Evolutionary conservation across 371 early-diverging fungal species (phyloP).

Genomic region (Mucor velutinosus): DNA sequence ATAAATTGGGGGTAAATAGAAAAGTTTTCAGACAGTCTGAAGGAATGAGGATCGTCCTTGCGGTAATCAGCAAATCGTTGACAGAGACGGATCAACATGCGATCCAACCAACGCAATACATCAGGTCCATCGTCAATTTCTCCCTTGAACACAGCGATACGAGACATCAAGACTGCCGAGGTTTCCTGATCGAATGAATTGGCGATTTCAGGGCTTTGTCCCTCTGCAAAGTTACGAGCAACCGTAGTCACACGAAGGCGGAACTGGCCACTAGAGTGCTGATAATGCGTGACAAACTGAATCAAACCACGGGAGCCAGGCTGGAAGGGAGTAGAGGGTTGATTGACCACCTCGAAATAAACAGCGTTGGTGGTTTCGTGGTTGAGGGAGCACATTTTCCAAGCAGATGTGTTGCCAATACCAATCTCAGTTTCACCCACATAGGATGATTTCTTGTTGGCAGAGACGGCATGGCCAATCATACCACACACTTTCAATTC

Average conservation of each 20-base stretch:
- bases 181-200: slow-evolving; percentile 99
- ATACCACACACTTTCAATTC: slow-evolving; percentile 96
- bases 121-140: slow-evolving; percentile 98
- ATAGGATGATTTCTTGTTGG: slow-evolving; percentile 85
- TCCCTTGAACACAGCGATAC: slow-evolving; percentile 97
- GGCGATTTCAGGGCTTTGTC: slow-evolving; percentile 86
- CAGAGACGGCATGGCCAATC: slow-evolving; percentile 93
- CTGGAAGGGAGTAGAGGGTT: slow-evolving; percentile 79
- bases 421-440: slow-evolving; percentile 99
- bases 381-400: slow-evolving; percentile 92
- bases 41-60: slow-evolving; percentile 94
- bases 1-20: slow-evolving; percentile 99
- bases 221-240: slow-evolving; percentile 92
- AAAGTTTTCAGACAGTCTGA: slow-evolving; percentile 94
- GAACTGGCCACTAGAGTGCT: slow-evolving; percentile 91
- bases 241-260: slow-evolving; percentile 95
- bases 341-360: slow-evolving; percentile 96
- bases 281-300: slow-evolving; percentile 95
- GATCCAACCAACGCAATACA: slow-evolving; percentile 98
- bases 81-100: slow-evolving; percentile 98
- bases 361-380: slow-evolving; percentile 87
- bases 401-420: slow-evolving; percentile 92
- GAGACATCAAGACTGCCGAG: slow-evolving; percentile 97
- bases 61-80: slow-evolving; percentile 97
- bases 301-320: slow-evolving; percentile 90